These are phyloP conservation scores for Pinus taeda DNA, from an alignment of 75 land plant species.

Conservation along the genomic window DNA sequence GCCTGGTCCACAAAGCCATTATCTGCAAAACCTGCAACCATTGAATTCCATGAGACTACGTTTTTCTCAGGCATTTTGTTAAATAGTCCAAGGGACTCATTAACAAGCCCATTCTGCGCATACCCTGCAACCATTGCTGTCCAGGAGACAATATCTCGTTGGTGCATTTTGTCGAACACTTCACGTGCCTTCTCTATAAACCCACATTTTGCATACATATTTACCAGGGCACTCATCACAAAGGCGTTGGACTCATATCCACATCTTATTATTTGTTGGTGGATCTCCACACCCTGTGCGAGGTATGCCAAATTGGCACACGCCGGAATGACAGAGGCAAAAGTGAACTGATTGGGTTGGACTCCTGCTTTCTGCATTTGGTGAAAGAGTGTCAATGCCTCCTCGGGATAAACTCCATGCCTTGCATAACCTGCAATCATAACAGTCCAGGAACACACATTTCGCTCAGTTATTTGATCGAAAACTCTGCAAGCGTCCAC, in stretches of 20 bases:
- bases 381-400: background rate
- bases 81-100: background rate
- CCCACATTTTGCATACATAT: constrained; percentile 28
- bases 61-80: background rate
- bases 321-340: constrained; percentile 2
- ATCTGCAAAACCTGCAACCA: background rate
- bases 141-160: constrained; percentile 6
- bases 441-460: constrained; percentile 8
- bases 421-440: constrained; percentile 14
- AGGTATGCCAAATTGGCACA: constrained; percentile 4
- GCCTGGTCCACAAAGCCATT: background rate
- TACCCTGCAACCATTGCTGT: constrained; percentile 2
- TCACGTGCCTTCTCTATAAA: constrained; percentile 6
- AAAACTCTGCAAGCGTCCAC: background rate
- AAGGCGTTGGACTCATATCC: constrained; percentile 3
- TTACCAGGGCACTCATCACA: constrained; percentile 9
- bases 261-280: constrained; percentile 5
- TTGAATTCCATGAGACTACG: background rate
- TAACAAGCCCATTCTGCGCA: background rate
- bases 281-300: constrained; percentile 9
- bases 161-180: constrained; percentile 12
- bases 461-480: background rate
- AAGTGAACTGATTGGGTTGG: constrained; percentile 13
- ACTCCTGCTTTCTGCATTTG: background rate
- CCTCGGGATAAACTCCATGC: background rate